phyloP scores from a whole-genome alignment of 345 rosid genomes.

The Euphorbia lathyris region DNA sequence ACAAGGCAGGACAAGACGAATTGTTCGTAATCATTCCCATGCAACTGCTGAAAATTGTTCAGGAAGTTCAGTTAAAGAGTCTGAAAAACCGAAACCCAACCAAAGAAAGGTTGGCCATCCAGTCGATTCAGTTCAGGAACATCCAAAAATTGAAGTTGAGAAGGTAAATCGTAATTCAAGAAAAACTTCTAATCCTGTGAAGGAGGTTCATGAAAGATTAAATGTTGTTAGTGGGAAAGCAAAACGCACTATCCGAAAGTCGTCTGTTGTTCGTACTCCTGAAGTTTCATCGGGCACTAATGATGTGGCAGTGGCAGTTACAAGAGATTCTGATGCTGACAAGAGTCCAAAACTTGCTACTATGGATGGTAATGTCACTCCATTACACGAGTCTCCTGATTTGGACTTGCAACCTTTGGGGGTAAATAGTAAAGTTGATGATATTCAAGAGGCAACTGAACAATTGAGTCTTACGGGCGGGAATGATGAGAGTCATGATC shows the following conservation, averaged over 20 bases:
- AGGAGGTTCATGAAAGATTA: conserved; percentile 38
- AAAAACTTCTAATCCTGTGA: conserved; percentile 41
- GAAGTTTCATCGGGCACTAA: conserved; percentile 39
- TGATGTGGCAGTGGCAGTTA: conserved; percentile 22
- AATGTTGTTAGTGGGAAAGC: conserved; percentile 46
- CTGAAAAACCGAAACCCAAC: conserved; percentile 46
- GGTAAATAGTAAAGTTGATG: conserved; percentile 35
- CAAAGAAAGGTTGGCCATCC: conserved; percentile 38
- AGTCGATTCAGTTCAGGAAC: conserved; percentile 38
- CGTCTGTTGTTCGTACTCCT: conserved; percentile 29
- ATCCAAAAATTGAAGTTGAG: conserved; percentile 42
- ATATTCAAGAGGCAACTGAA: conserved; percentile 28
- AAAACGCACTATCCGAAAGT: conserved; percentile 38
- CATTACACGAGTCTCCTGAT: conserved; percentile 24
- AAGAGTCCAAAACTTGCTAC: conserved; percentile 20
- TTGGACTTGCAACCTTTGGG: conserved; percentile 25
- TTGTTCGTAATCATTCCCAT: conserved; percentile 40
- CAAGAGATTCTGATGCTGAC: conserved; percentile 30
- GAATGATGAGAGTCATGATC: conserved; percentile 14
- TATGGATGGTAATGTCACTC: conserved; percentile 25
- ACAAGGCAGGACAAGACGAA: conserved; percentile 43
- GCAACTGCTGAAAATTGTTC: conserved; percentile 37
- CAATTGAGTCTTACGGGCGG: conserved; percentile 35
- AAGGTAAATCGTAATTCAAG: conserved; percentile 49
- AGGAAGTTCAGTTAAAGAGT: conserved; percentile 33